Conservation (phyloP, 2,329 filamentous ascomycete genomes). For the Diaporthe caulivora region DNA sequence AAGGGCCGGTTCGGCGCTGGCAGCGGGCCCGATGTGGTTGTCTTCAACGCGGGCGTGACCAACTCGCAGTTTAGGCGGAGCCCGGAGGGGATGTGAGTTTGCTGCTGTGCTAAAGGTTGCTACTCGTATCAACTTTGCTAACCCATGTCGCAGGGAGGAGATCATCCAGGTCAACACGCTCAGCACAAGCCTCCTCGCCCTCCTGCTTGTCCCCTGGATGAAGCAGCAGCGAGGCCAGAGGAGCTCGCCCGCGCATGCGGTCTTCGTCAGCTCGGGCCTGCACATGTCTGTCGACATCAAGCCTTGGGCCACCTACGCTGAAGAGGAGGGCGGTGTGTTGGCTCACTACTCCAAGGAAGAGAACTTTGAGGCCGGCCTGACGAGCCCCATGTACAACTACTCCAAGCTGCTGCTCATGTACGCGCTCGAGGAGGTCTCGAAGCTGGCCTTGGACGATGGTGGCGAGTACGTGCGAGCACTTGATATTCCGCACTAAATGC, state of each 20-base stretch:
- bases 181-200: conserved; percentile 65
- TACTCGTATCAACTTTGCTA: background rate
- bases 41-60: conserved; percentile 46
- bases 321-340: conserved; percentile 42
- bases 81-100: conserved; percentile 47
- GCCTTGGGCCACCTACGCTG: conserved; percentile 40
- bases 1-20: conserved; percentile 41
- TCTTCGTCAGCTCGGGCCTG: conserved; percentile 43
- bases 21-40: conserved; percentile 44
- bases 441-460: conserved; percentile 42
- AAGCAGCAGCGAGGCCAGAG: conserved; percentile 44
- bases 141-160: conserved; percentile 53
- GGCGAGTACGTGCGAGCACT: conserved; percentile 41
- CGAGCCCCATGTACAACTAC: conserved; percentile 42
- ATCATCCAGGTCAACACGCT: conserved; percentile 70
- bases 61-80: conserved; percentile 41
- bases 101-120: too few relatives aligned
- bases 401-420: conserved; percentile 47
- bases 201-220: conserved; percentile 64
- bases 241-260: conserved; percentile 43
- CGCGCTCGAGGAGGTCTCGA: conserved; percentile 42
- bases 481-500: background rate
- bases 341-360: conserved; percentile 45
- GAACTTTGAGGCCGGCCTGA: conserved; percentile 43
- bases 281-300: conserved; percentile 42